Base-by-base conservation (phyloP, 495 filamentous ascomycete species). In the Xylaria flabelliformis region DNA sequence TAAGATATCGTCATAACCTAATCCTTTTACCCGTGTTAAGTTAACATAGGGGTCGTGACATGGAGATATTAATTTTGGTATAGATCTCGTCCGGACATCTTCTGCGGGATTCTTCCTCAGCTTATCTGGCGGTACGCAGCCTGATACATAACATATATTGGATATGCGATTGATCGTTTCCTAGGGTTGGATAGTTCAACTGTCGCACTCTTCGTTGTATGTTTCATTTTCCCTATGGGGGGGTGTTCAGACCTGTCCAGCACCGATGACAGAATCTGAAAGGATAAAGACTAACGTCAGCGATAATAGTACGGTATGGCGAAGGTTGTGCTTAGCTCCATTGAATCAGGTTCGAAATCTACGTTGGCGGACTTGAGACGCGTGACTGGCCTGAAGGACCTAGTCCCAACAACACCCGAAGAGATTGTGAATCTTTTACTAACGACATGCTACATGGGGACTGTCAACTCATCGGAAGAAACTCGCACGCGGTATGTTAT, bases 301-400 rank as follows among this genome's bases (percentile, higher is more conserved):
- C 42, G 12, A 17, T 46, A 46, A 46, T 46, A 46, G 42, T 83
- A 92, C 41, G 87, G 94, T 73, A 92, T 95, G 74, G 93, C 94
- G 74, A 82, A 78, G 3, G 84, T 92, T 12, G 84, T 90, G 34
- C 48, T 69, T 1, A 48, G 67, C 21, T 65, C 71, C 8, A 73
- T 76, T 17, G 66, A 83, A 15, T n/a, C 26, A 5, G 68, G 68
- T 15, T 70, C 68, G 3, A 55, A 64, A 50, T 44, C 58, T 0
- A 70, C 68, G 3, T 32, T 70, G 17, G 59, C 58, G 1, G 46
- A 70, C 24, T 42, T 70, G 93, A 59, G 92, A 92, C 32, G 93
- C 91, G 7, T 82, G 78, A 17, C 70, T 74, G 4, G 79, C 87
- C 0, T 89, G 91, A 74, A 93, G 82, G 41, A 80, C 93, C 17